Conservation (phyloP, 805 yeast genomes). For the Cyberlindnera petersonii region DNA sequence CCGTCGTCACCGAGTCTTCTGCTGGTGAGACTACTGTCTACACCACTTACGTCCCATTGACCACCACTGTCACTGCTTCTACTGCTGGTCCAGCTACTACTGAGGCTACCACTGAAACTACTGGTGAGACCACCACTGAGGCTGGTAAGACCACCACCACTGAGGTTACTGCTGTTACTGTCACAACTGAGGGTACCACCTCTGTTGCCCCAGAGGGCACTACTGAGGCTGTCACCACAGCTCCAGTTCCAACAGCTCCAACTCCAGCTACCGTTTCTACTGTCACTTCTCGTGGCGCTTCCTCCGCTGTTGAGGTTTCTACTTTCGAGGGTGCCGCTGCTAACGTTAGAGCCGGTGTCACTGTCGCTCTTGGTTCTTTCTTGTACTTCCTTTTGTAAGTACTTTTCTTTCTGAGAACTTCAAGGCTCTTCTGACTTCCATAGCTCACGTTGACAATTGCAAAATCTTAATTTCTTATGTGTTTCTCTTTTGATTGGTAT, state of each 20-base stretch:
- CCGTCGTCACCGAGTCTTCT: slow-evolving; percentile 22
- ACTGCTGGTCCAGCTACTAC: slow-evolving; percentile 10
- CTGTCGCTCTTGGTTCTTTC: slow-evolving; percentile 29
- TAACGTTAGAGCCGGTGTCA: slow-evolving; percentile 22
- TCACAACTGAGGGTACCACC: slow-evolving; percentile 10
- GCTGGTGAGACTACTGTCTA: slow-evolving; percentile 10
- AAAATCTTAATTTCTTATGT: too few species aligned
- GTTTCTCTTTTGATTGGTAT: too few species aligned
- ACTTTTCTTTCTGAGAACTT: slow-evolving; percentile 1
- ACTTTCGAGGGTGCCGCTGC: slow-evolving; percentile 23
- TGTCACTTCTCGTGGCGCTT: slow-evolving; percentile 3
- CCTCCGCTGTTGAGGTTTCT: slow-evolving; percentile 7
- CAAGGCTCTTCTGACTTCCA: slow-evolving; percentile 3
- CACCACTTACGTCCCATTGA: slow-evolving; percentile 22
- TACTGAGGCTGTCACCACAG: slow-evolving; percentile 4
- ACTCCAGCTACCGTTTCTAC: slow-evolving; percentile 3
- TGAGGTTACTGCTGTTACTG: slow-evolving; percentile 5
- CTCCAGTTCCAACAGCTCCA: too few species aligned
- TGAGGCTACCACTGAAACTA: slow-evolving; percentile 7
- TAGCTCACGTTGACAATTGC: slow-evolving; percentile 10
- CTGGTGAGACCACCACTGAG: slow-evolving; percentile 1
- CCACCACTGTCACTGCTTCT: slow-evolving; percentile 15
- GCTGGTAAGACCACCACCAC: slow-evolving; percentile 1
- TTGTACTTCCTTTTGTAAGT: slow-evolving; percentile 29
- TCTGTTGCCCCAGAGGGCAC: slow-evolving; percentile 1